Percentiles rank a stretch among this genome's conserved stretches.
phyloP scores from a whole-genome alignment of 139 green algal genomes.

The Asterochloris sp. region DNA sequence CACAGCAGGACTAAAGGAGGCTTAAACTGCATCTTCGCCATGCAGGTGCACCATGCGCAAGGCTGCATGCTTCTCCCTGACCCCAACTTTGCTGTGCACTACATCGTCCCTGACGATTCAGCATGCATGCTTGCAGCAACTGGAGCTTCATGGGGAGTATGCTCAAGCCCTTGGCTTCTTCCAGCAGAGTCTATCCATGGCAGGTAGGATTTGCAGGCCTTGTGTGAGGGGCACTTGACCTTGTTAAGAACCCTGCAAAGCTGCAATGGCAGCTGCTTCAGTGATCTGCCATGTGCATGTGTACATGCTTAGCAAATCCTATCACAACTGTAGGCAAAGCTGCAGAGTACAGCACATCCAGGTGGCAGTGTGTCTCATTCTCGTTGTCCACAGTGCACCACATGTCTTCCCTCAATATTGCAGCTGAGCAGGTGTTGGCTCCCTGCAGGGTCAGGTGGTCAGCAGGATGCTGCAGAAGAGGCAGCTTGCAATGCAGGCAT shows the following conservation, averaged over 20 bases:
- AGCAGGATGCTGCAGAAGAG: background rate
- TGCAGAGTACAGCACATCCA: too few relatives aligned
- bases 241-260: too few relatives aligned
- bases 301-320: background rate
- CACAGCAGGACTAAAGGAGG: too few relatives aligned
- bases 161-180: slow-evolving; percentile 45
- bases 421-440: too few relatives aligned
- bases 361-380: too few relatives aligned
- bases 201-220: too few relatives aligned
- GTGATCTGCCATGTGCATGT: background rate
- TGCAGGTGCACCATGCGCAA: too few relatives aligned
- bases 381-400: too few relatives aligned
- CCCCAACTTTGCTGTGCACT: background rate
- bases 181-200: slow-evolving; percentile 29
- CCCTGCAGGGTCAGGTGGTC: background rate
- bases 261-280: slow-evolving; percentile 4
- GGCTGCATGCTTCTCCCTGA: too few relatives aligned
- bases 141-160: slow-evolving; percentile 36
- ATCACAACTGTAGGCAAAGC: background rate
- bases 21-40: too few relatives aligned
- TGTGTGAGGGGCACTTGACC: too few relatives aligned
- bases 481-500: slow-evolving; percentile 37
- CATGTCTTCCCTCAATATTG: too few relatives aligned
- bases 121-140: slow-evolving; percentile 1
- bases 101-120: background rate